phyloP scores from a whole-genome alignment of 1,284 basidiomycete genomes.

The Cryptococcus jaspeensis region DNA sequence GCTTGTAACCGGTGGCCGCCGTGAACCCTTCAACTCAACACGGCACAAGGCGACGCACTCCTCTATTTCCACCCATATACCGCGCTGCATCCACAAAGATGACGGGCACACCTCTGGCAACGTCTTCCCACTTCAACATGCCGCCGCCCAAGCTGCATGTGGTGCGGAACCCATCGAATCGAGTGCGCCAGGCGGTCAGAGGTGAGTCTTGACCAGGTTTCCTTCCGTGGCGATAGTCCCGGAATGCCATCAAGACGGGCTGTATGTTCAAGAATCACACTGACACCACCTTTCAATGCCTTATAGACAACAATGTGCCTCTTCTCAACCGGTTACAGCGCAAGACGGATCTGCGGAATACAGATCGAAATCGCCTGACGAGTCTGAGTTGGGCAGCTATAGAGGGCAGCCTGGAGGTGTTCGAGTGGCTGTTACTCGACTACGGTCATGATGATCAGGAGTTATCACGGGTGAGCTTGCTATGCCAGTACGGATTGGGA shows the following conservation, averaged over 20 bases:
- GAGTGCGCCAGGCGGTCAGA: slow-evolving; percentile 45
- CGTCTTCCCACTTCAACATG: slow-evolving; percentile 11
- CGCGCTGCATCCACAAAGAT: neutral
- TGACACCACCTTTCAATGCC: neutral
- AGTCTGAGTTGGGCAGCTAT: slow-evolving; percentile 84
- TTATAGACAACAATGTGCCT: slow-evolving; percentile 82
- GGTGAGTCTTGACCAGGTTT: slow-evolving; percentile 24
- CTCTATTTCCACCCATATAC: neutral
- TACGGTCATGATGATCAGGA: slow-evolving; percentile 87
- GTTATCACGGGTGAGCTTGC: slow-evolving; percentile 68
- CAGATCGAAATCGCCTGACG: slow-evolving; percentile 70
- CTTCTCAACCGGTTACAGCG: slow-evolving; percentile 72
- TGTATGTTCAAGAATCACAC: neutral
- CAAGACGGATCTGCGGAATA: slow-evolving; percentile 77
- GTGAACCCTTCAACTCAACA: too few species aligned
- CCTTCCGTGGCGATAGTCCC: too few species aligned
- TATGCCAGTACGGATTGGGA: neutral
- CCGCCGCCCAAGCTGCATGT: slow-evolving; percentile 27
- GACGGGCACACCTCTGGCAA: slow-evolving; percentile 9
- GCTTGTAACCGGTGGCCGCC: neutral
- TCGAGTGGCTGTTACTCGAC: slow-evolving; percentile 77
- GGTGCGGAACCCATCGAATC: slow-evolving; percentile 31
- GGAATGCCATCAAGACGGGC: neutral
- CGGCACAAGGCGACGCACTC: neutral
- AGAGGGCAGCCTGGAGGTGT: slow-evolving; percentile 80